Evolutionary conservation across 495 filamentous ascomycete genomes (phyloP).

Genomic region (Aspergillus haitiensis): DNA sequence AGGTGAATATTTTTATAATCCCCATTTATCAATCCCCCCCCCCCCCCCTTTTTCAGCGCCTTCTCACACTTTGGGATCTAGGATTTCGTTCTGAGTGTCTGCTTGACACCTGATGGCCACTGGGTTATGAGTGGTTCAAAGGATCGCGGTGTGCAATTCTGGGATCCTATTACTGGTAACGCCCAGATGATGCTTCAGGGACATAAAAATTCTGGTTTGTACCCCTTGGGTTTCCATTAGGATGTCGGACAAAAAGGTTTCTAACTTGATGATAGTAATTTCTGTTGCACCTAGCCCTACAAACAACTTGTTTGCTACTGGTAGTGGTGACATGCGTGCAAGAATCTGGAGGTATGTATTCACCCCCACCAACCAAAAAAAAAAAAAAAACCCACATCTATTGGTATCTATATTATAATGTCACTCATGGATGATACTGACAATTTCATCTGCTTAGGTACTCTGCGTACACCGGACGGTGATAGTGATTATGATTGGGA

Average conservation of each 20-base stretch:
- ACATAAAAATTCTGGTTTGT: constrained; percentile 80
- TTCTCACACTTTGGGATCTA: constrained; percentile 33
- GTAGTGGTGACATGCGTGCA: constrained; percentile 86
- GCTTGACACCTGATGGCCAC: constrained; percentile 79
- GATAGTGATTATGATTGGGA: constrained; percentile 35
- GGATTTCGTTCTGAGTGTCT: constrained; percentile 91
- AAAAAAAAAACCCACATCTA: too few species aligned
- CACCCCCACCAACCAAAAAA: too few species aligned
- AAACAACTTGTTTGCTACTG: constrained; percentile 79
- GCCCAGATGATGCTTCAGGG: constrained; percentile 92
- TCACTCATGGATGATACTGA: too few species aligned
- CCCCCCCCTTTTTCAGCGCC: neutral
- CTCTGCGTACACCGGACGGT: constrained; percentile 48
- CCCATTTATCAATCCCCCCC: constrained; percentile 11
- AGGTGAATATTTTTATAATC: constrained; percentile 54
- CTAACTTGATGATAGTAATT: constrained; percentile 60
- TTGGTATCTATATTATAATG: too few species aligned
- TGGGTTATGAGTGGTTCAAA: constrained; percentile 94
- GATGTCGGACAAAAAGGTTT: neutral
- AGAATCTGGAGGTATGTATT: constrained; percentile 79
- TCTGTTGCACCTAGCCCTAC: constrained; percentile 83
- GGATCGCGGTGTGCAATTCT: constrained; percentile 89
- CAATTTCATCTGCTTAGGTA: constrained; percentile 32
- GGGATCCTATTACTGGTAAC: constrained; percentile 83
- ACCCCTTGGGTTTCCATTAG: neutral